Conservation (phyloP, 441 rosid genomes). For the Lepidium campestre region DNA sequence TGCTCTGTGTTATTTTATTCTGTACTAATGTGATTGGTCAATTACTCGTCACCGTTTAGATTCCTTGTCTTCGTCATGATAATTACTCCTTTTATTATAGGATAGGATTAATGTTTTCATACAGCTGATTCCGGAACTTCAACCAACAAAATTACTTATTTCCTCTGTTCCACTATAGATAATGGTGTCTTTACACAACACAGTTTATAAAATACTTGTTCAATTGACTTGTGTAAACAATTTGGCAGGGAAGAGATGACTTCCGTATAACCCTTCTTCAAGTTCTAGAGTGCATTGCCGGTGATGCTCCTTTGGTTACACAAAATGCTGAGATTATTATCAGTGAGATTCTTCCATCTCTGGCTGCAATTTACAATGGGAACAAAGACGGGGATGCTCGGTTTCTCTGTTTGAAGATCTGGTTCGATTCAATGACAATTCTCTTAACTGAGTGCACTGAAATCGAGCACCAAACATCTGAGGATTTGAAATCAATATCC, state of each 20-base stretch:
- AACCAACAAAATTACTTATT: not conserved
- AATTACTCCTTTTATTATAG: not conserved
- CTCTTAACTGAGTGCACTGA: slow-evolving; percentile 62
- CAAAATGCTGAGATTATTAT: slow-evolving; percentile 51
- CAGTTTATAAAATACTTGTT: not conserved
- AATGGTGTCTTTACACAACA: too few relatives aligned
- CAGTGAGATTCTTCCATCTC: slow-evolving; percentile 72
- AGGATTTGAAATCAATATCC: slow-evolving; percentile 67
- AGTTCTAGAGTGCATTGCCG: slow-evolving; percentile 69
- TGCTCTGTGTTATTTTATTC: not conserved
- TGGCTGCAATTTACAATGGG: slow-evolving; percentile 73
- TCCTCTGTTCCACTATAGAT: not conserved
- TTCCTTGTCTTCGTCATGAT: not conserved
- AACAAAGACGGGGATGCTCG: slow-evolving; percentile 94
- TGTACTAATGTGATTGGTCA: not conserved
- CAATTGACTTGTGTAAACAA: not conserved
- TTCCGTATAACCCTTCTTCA: slow-evolving; percentile 88
- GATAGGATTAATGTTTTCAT: not conserved
- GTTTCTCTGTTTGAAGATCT: slow-evolving; percentile 85
- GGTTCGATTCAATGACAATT: slow-evolving; percentile 74
- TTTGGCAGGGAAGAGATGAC: slow-evolving; percentile 82
- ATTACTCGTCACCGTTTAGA: not conserved
- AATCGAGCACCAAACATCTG: slow-evolving; percentile 43
- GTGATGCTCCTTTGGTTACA: slow-evolving; percentile 58
- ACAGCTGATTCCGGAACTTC: not conserved